A percentile compares a stretch with the other conserved stretches of the same genome.
phyloP scores from a whole-genome alignment of 345 rosid genomes.

The Clarkia xantiana region DNA sequence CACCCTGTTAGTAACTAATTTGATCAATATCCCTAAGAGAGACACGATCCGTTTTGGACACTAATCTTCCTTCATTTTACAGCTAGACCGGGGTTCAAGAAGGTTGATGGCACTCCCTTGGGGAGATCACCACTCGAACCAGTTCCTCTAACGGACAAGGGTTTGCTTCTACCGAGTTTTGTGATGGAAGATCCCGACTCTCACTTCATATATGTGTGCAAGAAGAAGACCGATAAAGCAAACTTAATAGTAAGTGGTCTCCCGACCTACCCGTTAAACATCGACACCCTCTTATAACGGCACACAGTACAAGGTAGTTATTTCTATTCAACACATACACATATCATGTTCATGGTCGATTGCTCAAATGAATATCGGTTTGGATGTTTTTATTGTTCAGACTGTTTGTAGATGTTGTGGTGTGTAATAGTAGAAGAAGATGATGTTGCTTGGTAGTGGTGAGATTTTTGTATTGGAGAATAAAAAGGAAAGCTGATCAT shows the following conservation, averaged over 20 bases:
- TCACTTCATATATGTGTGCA: slow-evolving; percentile 76
- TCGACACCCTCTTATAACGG: slow-evolving; percentile 15
- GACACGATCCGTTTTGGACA: neutral
- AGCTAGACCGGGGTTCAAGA: slow-evolving; percentile 82
- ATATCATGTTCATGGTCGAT: too few relatives aligned
- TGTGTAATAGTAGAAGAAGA: too few relatives aligned
- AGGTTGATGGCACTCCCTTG: slow-evolving; percentile 24
- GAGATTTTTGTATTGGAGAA: too few relatives aligned
- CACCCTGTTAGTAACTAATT: too few relatives aligned
- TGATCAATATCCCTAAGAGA: neutral
- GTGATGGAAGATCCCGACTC: slow-evolving; percentile 84
- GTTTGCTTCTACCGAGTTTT: slow-evolving; percentile 50
- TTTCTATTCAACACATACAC: neutral
- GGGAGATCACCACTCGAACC: slow-evolving; percentile 47
- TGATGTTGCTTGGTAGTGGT: too few relatives aligned
- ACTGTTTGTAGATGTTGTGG: too few relatives aligned
- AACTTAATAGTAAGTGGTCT: slow-evolving; percentile 13
- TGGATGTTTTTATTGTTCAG: too few relatives aligned
- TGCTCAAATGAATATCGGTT: too few relatives aligned
- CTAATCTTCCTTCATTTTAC: slow-evolving; percentile 12
- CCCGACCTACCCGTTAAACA: slow-evolving; percentile 28
- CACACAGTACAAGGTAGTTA: slow-evolving; percentile 4
- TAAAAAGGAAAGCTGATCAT: too few relatives aligned
- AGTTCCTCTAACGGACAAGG: slow-evolving; percentile 45
- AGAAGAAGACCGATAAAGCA: slow-evolving; percentile 26